Evolutionary conservation across 108 stramenopile genomes (phyloP).

Genomic region (Aureococcus anophagefferens): DNA sequence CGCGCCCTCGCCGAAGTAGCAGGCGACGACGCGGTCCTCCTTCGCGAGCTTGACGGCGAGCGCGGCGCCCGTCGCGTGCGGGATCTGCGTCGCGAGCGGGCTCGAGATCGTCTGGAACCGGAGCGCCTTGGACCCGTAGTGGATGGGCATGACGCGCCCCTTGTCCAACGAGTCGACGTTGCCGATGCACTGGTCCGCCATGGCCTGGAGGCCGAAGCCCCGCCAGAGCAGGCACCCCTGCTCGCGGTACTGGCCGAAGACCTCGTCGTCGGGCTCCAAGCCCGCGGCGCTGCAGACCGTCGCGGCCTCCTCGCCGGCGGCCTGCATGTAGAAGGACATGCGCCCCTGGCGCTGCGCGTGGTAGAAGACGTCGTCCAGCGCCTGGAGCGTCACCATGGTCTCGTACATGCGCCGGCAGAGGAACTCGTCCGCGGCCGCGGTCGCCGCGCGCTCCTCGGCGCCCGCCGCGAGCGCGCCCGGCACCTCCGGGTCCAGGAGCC

Average conservation of each 20-base stretch:
- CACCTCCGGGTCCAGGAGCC: not conserved
- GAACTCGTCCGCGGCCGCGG: too few relatives aligned
- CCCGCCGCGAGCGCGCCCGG: conserved; percentile 11
- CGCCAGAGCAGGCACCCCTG: conserved; percentile 91
- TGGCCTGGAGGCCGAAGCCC: conserved; percentile 87
- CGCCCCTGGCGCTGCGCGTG: conserved; percentile 95
- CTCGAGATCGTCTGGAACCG: conserved; percentile 89
- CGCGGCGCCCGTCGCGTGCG: conserved; percentile 86
- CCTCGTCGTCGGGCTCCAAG: conserved; percentile 57
- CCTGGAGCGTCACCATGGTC: conserved; percentile 77
- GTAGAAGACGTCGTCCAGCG: conserved; percentile 87
- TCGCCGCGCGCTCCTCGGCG: conserved; percentile 4
- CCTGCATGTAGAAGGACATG: conserved; percentile 76
- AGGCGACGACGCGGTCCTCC: conserved; percentile 48
- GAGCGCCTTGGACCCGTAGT: conserved; percentile 81
- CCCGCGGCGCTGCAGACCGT: conserved; percentile 83
- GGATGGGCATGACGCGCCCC: conserved; percentile 96
- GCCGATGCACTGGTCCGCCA: conserved; percentile 90
- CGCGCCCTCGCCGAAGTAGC: conserved; percentile 93
- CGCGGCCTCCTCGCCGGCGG: conserved; percentile 77
- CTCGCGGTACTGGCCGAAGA: conserved; percentile 94
- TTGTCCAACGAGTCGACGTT: conserved; percentile 79
- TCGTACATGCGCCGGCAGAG: conserved; percentile 45
- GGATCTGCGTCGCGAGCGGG: conserved; percentile 90
- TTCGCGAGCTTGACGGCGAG: conserved; percentile 69